Conservation (phyloP, 768 basidiomycete genomes). For the Mrakia blollopis region DNA sequence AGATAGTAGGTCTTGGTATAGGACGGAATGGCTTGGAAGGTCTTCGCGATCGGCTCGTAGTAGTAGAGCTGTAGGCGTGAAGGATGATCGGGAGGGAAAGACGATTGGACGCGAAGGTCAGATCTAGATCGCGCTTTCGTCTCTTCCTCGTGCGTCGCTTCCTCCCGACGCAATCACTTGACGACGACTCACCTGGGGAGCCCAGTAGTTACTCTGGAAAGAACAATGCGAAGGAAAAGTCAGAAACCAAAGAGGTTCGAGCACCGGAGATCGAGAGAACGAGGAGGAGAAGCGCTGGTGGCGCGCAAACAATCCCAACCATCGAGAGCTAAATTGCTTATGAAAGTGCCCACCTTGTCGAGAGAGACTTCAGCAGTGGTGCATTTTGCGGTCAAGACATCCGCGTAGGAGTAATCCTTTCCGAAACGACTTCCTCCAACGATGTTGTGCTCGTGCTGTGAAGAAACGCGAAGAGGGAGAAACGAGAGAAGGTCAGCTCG, state of each 20-base stretch:
- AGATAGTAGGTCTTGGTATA: conserved; percentile 33
- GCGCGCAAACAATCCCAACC: neutral
- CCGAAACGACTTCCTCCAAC: conserved; percentile 46
- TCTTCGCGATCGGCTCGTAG: conserved; percentile 39
- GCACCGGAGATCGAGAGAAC: neutral
- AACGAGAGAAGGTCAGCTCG: neutral
- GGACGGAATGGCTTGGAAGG: conserved; percentile 41
- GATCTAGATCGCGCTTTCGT: too few species aligned
- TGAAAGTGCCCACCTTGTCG: conserved; percentile 37
- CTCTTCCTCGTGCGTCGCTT: neutral
- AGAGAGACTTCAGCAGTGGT: conserved; percentile 44
- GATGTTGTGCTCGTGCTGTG: conserved; percentile 41
- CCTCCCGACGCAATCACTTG: neutral
- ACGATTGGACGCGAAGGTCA: neutral
- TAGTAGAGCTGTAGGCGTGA: conserved; percentile 39
- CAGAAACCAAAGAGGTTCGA: neutral
- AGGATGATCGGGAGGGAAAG: neutral
- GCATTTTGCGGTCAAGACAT: conserved; percentile 40
- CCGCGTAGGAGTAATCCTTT: conserved; percentile 40
- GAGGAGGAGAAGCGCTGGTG: neutral
- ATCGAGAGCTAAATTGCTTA: too few species aligned
- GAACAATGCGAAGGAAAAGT: neutral
- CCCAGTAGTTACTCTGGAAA: conserved; percentile 43
- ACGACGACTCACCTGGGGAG: conserved; percentile 11
- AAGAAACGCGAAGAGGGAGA: neutral